Evolutionary conservation across 768 basidiomycete species (phyloP).

Genomic region (Trametes punicea): DNA sequence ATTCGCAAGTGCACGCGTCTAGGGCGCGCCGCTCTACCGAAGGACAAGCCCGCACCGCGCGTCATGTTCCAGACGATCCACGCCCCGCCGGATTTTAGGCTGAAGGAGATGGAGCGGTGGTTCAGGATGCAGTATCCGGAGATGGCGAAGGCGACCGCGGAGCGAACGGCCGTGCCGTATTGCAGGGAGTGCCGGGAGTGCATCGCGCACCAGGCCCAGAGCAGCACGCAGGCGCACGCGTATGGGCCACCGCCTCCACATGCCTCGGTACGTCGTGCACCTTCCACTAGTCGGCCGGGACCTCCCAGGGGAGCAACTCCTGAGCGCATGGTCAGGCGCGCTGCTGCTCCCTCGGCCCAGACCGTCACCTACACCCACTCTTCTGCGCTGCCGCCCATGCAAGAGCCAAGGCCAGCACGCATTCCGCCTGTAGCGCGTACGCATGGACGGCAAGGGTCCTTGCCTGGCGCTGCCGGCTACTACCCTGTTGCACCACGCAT

Average conservation of each 20-base stretch:
- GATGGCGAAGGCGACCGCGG: conserved; percentile 7
- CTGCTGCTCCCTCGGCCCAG: conserved; percentile 14
- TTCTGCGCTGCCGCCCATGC: conserved; percentile 2
- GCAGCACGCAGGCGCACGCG: conserved; percentile 10
- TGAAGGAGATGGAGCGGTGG: conserved; percentile 82
- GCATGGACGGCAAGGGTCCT: conserved; percentile 15
- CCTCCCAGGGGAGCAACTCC: conserved; percentile 2
- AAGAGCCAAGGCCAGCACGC: conserved; percentile 10
- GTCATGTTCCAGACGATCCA: conserved; percentile 62
- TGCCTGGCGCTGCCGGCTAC: conserved; percentile 7
- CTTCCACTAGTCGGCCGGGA: conserved; percentile 7
- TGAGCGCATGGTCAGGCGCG: conserved; percentile 20
- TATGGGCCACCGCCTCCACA: not conserved
- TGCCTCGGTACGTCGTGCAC: conserved; percentile 11
- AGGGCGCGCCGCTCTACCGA: conserved; percentile 43
- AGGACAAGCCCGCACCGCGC: conserved; percentile 36
- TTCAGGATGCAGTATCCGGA: conserved; percentile 46
- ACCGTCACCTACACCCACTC: conserved; percentile 15
- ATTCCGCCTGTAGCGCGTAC: conserved; percentile 15
- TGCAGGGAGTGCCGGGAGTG: conserved; percentile 25
- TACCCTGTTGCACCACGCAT: not conserved
- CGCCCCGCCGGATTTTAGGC: conserved; percentile 67
- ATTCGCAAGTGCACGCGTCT: conserved; percentile 73
- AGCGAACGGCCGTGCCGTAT: conserved; percentile 6
- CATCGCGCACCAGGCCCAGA: conserved; percentile 11